Conservation (phyloP, 257 asterid genomes). For the Petunia axillaris region DNA sequence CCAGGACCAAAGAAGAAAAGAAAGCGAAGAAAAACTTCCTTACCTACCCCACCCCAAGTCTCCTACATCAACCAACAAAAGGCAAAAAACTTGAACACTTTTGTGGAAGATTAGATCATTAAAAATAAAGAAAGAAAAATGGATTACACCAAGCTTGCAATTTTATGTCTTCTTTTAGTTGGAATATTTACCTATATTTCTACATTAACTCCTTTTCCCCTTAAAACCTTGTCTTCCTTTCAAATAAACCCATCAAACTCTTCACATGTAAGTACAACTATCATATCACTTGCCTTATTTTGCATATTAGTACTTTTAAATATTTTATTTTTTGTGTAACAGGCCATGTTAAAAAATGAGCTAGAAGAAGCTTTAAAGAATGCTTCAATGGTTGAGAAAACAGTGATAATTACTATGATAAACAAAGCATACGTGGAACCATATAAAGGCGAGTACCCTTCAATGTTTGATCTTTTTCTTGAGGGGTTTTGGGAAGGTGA, state of each 20-base stretch:
- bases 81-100: neutral
- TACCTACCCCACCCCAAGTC: neutral
- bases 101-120: neutral
- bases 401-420: conserved; percentile 60
- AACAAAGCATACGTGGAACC: conserved; percentile 75
- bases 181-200: conserved; percentile 32
- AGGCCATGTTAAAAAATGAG: conserved; percentile 35
- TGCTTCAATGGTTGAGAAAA: conserved; percentile 61
- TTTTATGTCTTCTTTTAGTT: conserved; percentile 39
- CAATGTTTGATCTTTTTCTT: conserved; percentile 78
- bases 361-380: conserved; percentile 49
- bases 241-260: neutral
- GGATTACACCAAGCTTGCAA: conserved; percentile 41
- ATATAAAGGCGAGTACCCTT: conserved; percentile 40
- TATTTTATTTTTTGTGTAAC: neutral
- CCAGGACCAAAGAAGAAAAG: neutral
- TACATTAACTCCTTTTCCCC: conserved; percentile 33
- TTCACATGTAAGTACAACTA: conserved; percentile 24
- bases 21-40: neutral
- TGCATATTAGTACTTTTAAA: neutral
- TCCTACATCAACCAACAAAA: neutral
- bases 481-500: conserved; percentile 87
- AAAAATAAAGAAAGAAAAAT: conserved; percentile 16
- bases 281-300: neutral
- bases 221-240: conserved; percentile 15